Evolutionary conservation across 83 land plant genomes (phyloP), one percentile per base, ranked within the genome.

Genomic region (Picea mariana): DNA sequence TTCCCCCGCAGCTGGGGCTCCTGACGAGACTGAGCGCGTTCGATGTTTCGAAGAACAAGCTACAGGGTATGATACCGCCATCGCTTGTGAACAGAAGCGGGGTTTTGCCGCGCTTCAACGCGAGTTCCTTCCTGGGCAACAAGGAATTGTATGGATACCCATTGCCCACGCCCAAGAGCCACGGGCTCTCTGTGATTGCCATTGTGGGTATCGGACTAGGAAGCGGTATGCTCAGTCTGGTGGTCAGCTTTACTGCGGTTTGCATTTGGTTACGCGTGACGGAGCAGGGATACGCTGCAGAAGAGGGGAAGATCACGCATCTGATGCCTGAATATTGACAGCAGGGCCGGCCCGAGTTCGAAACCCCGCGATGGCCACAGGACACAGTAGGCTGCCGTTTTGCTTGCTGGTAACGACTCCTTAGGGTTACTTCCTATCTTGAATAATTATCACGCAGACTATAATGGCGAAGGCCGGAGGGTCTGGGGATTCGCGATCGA

Each of bases 161-260:
- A 6, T 84, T 96, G 40, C 82, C 91, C 3, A 85, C 84, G 16
- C 65, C 86, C 67, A 86, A 68, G 80, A 77, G 81, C 55, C 89
- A 79, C 40, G 87, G 90, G 59, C 81, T 96, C 49, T 87, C 95
- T 3, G 84, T 94, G 23, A 55, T 91, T 71, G 92, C 93, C 63
- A 96, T 96, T 58, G 97, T 96, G 27, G 97, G 97, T 83, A 96
- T 96, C 73, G 99, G 99, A 8, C 63, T 96, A 23, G 99, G 95
- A 6, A 96, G 99, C 80, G 99, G 99, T 61, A 27, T 94, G 77
- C 73, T 90, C n/a, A 96, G 99, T 78, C 64, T 96, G 85, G 88
- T 91, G 49, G 80, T 96, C 18, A 96, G 97, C 81, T 96, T 96
- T 81, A 89, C 97, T 0, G 99, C 91, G 1, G 99, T 94, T 15